A percentile compares a stretch with the other conserved stretches of the same genome.
phyloP scores from a whole-genome alignment of 2,329 filamentous ascomycete genomes.

The Colletotrichum cuscutae region DNA sequence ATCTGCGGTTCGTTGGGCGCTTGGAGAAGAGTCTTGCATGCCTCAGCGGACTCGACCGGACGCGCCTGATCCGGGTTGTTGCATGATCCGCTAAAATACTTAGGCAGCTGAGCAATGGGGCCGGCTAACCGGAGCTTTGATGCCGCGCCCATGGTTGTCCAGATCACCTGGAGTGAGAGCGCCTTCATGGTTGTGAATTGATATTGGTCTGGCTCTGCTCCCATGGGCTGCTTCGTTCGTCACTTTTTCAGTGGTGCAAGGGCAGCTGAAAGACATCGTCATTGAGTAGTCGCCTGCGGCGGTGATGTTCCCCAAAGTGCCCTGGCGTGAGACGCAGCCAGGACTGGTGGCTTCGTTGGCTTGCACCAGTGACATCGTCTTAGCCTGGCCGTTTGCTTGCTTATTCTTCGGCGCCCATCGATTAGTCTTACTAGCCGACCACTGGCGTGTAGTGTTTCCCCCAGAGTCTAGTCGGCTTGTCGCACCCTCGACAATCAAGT shows the following conservation, averaged over 20 bases:
- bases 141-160: not conserved
- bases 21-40: not conserved
- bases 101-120: not conserved
- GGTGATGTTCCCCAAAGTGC: not conserved
- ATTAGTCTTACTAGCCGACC: slow-evolving; percentile 14
- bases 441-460: not conserved
- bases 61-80: not conserved
- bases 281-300: slow-evolving; percentile 1
- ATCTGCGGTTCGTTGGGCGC: not conserved
- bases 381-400: slow-evolving; percentile 22
- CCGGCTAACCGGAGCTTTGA: not conserved
- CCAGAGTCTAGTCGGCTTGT: not conserved
- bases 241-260: not conserved
- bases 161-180: not conserved
- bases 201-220: not conserved
- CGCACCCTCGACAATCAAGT: not conserved
- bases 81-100: not conserved
- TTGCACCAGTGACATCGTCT: slow-evolving; percentile 22
- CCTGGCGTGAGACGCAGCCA: slow-evolving; percentile 9
- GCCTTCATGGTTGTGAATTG: not conserved
- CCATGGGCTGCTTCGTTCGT: not conserved
- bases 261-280: not conserved
- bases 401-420: slow-evolving; percentile 20
- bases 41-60: not conserved
- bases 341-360: slow-evolving; percentile 14